Percentiles rank a stretch among this genome's conserved stretches.
phyloP scores from a whole-genome alignment of 179 eudicot genomes.

The Carnegiea gigantea region DNA sequence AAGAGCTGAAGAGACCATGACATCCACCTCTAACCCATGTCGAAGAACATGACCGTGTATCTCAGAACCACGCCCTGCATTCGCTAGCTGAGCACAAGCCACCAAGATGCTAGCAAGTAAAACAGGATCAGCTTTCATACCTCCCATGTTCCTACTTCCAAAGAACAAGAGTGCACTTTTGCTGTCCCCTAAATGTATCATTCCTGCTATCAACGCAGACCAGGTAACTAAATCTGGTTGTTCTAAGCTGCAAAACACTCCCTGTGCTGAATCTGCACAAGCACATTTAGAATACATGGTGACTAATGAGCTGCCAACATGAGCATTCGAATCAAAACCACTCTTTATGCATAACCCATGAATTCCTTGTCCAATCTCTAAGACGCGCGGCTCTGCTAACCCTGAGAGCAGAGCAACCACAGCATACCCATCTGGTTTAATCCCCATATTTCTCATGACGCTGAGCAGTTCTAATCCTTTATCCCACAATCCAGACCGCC shows the following conservation, averaged over 20 bases:
- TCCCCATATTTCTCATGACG: constrained; percentile 44
- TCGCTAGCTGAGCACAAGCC: constrained; percentile 56
- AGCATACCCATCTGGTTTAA: constrained; percentile 67
- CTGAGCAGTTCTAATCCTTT: constrained; percentile 49
- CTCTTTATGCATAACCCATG: constrained; percentile 61
- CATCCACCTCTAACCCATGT: constrained; percentile 49
- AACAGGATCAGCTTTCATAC: constrained; percentile 56
- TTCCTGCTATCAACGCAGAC: constrained; percentile 76
- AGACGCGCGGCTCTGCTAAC: constrained; percentile 32
- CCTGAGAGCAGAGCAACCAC: constrained; percentile 67
- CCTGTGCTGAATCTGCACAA: constrained; percentile 58
- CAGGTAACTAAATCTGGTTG: constrained; percentile 77
- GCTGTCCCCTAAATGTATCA: constrained; percentile 50
- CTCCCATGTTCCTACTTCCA: constrained; percentile 49
- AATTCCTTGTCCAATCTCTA: constrained; percentile 58
- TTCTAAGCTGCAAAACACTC: constrained; percentile 46
- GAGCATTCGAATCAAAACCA: constrained; percentile 53
- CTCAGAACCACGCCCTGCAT: constrained; percentile 56
- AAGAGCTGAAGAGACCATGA: constrained; percentile 74
- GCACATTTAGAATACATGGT: constrained; percentile 68
- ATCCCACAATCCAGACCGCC: constrained; percentile 50
- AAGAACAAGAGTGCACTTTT: constrained; percentile 43
- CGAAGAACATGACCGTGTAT: constrained; percentile 69
- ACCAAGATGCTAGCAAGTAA: constrained; percentile 58
- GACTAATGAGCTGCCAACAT: constrained; percentile 65